phyloP scores from a whole-genome alignment of 2,329 filamentous ascomycete species.

The Penicillium crustosum region DNA sequence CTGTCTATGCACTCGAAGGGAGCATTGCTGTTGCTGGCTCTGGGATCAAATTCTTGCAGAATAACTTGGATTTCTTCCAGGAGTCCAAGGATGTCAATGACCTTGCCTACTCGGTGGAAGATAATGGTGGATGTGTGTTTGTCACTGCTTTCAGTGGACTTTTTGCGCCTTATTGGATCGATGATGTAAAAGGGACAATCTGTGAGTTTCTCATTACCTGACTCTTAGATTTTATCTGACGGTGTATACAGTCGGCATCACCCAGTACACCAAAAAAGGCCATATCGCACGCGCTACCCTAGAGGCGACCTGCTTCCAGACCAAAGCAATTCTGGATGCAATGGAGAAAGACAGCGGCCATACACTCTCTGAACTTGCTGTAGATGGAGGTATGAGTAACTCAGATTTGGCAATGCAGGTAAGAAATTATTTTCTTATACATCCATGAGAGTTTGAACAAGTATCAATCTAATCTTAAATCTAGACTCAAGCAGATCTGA shows the following conservation, averaged over 20 bases:
- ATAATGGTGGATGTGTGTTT: slow-evolving; percentile 82
- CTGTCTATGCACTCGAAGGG: slow-evolving; percentile 78
- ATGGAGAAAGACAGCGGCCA: slow-evolving; percentile 86
- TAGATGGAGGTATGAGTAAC: slow-evolving; percentile 87
- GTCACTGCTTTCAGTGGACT: slow-evolving; percentile 89
- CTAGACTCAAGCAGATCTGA: slow-evolving; percentile 76
- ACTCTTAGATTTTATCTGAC: slow-evolving; percentile 6
- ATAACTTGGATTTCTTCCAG: slow-evolving; percentile 62
- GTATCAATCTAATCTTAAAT: background rate
- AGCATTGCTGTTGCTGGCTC: slow-evolving; percentile 80
- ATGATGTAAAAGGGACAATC: slow-evolving; percentile 86
- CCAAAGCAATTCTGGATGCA: slow-evolving; percentile 85
- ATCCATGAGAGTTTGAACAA: slow-evolving; percentile 17
- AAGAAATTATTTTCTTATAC: slow-evolving; percentile 16
- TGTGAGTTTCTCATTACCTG: slow-evolving; percentile 50
- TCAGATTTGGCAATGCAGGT: slow-evolving; percentile 84
- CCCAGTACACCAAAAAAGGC: slow-evolving; percentile 78
- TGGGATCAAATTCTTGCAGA: slow-evolving; percentile 72
- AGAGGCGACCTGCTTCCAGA: slow-evolving; percentile 90
- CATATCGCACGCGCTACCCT: slow-evolving; percentile 87
- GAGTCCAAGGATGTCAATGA: slow-evolving; percentile 63
- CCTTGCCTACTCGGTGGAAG: slow-evolving; percentile 62
- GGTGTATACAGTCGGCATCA: slow-evolving; percentile 65
- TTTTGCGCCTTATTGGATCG: slow-evolving; percentile 93
- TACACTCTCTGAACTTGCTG: slow-evolving; percentile 72